Base-by-base conservation (phyloP, 306 rosid species). In the Psophocarpus tetragonolobus region DNA sequence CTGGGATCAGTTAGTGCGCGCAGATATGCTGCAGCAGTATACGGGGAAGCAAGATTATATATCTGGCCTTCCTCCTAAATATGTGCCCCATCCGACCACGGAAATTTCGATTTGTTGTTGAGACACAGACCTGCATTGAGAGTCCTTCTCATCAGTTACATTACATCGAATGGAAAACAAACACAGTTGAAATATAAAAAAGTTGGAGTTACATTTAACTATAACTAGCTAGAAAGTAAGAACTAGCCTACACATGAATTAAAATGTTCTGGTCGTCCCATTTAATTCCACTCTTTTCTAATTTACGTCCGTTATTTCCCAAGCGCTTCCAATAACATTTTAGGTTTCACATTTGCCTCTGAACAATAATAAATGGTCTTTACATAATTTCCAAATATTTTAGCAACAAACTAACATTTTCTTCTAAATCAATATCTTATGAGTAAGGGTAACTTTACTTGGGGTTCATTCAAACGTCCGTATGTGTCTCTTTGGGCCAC, bases 1-100 rank as follows among this genome's bases (percentile, higher is more conserved):
- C 98, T 82, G 5, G 98, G 97, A 85, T 93, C 98, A 5, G 98
- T 90, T 86, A 93, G 84, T 38, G 98, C 98, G n/a, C n/a, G n/a
- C n/a, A n/a, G n/a, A 17, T 97, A 93, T 60, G 97, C 98, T 24
- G 98, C 97, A 4, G 97, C 97, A 8, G 98, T 93, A 73, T 84
- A 90, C 1, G 98, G 97, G 41, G 98, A 91, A 75, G 97, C 93
- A 54, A 93, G 98, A n/a, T n/a, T n/a, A 80, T 91, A 93, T 62
- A 93, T 82, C 77, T 90, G 88, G 23, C 98, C 98, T 70, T 93
- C 97, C 58, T n/a, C n/a, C n/a, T n/a, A n/a, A n/a, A n/a, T n/a
- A 67, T 88, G 87, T 91, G 97, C 35, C 98, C 98, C 98, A 93
- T 93, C 67, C 98, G 71, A 12, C 98, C 97, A 2, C 92, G 98